Percentiles rank a stretch among this genome's conserved stretches.
Evolutionary conservation across 208 protist species (phyloP).

Genomic region (Trypanosomatidae sp.): DNA sequence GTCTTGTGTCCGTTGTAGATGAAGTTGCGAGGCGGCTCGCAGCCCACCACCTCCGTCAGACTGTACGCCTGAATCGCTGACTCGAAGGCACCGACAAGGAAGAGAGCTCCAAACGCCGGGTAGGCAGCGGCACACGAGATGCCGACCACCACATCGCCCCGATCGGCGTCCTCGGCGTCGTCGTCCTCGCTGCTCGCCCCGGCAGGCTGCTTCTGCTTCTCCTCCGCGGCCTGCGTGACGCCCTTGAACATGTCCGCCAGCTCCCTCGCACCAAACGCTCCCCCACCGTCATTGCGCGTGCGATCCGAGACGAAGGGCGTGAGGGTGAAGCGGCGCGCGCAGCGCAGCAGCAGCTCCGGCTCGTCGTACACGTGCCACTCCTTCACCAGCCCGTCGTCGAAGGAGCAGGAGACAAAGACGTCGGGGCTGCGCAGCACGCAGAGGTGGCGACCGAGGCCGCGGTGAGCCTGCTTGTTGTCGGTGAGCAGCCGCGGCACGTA

Average conservation of each 20-base stretch:
- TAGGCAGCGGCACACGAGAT: slow-evolving; percentile 63
- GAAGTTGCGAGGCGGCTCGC: slow-evolving; percentile 61
- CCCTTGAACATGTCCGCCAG: too few relatives aligned
- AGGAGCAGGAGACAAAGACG: slow-evolving; percentile 69
- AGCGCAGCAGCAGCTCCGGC: slow-evolving; percentile 61
- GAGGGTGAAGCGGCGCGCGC: slow-evolving; percentile 61
- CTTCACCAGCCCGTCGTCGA: slow-evolving; percentile 70
- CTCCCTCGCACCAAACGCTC: too few relatives aligned
- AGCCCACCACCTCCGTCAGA: slow-evolving; percentile 66
- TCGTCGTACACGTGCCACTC: slow-evolving; percentile 89
- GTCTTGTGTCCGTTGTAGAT: slow-evolving; percentile 83
- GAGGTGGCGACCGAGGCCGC: slow-evolving; percentile 49
- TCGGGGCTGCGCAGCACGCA: slow-evolving; percentile 61
- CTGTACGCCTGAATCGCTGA: slow-evolving; percentile 62
- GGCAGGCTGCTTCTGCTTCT: too few relatives aligned
- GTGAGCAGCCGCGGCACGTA: too few relatives aligned
- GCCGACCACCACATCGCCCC: too few relatives aligned
- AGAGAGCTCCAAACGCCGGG: slow-evolving; percentile 59
- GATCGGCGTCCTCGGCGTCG: too few relatives aligned
- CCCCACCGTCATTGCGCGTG: too few relatives aligned
- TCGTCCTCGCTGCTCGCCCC: background rate
- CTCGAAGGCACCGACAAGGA: slow-evolving; percentile 77
- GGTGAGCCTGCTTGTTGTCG: slow-evolving; percentile 20
- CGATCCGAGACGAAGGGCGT: too few relatives aligned
- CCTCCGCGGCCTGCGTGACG: too few relatives aligned